Evolutionary conservation across 1,284 basidiomycete genomes (phyloP).

Genomic region (Heimioporus retisporus): DNA sequence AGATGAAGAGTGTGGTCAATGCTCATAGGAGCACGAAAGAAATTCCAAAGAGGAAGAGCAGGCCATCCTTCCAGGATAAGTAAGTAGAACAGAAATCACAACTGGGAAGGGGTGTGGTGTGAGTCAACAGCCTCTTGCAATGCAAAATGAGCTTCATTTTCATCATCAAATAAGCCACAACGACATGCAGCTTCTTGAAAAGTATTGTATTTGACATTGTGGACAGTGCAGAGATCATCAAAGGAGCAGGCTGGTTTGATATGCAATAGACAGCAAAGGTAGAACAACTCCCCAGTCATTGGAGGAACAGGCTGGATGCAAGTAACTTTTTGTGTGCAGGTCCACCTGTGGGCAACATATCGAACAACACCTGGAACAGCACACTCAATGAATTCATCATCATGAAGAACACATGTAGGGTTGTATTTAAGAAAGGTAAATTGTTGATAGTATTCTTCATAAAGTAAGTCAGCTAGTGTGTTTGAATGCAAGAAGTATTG

Average conservation of each 20-base stretch:
- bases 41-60: not conserved
- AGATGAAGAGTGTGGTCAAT: too few relatives aligned
- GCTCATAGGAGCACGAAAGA: too few relatives aligned
- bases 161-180: not conserved
- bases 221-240: not conserved
- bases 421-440: not conserved
- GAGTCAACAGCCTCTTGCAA: not conserved
- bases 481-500: not conserved
- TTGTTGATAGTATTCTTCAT: constrained; percentile 2
- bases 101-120: not conserved
- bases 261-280: not conserved
- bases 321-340: not conserved
- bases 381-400: too few relatives aligned
- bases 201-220: not conserved
- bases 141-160: not conserved
- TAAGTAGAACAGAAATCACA: not conserved
- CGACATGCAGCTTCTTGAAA: not conserved
- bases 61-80: not conserved
- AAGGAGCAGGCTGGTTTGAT: not conserved
- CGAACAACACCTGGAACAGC: not conserved
- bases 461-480: not conserved
- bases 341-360: not conserved
- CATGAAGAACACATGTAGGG: not conserved
- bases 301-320: not conserved
- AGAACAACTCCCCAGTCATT: not conserved